These are phyloP conservation scores for Microcos paniculata DNA, from an alignment of 345 rosid genomes.

Conservation along the genomic window DNA sequence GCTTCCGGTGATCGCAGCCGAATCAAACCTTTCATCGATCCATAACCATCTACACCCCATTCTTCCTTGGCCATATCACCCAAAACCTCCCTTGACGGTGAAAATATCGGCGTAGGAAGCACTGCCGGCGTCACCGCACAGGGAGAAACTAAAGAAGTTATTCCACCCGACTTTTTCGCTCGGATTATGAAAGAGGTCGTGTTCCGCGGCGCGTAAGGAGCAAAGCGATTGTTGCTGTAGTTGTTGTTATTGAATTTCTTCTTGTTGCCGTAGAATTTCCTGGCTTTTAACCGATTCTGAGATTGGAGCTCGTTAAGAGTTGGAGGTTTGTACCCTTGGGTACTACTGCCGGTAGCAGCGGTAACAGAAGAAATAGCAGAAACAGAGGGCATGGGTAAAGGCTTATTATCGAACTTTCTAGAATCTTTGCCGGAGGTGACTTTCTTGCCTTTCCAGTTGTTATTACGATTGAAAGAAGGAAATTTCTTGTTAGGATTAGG, in stretches of 20 bases:
- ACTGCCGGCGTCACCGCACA: constrained; percentile 92
- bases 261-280: constrained; percentile 55
- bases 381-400: constrained; percentile 25
- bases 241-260: constrained; percentile 68
- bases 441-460: constrained; percentile 86
- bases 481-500: constrained; percentile 37
- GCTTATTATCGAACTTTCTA: constrained; percentile 35
- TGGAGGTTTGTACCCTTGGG: constrained; percentile 77
- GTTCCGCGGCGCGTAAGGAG: constrained; percentile 94
- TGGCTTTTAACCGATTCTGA: constrained; percentile 69
- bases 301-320: constrained; percentile 76
- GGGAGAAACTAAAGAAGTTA: constrained; percentile 90
- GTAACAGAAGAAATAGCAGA: constrained; percentile 22
- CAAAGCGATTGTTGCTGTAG: constrained; percentile 52
- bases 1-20: constrained; percentile 65
- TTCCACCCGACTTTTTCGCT: constrained; percentile 90
- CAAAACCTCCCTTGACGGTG: constrained; percentile 81
- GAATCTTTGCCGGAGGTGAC: constrained; percentile 30
- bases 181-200: constrained; percentile 84
- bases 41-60: constrained; percentile 99
- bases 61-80: constrained; percentile 98
- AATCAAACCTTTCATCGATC: constrained; percentile 96
- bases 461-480: constrained; percentile 34
- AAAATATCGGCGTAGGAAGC: constrained; percentile 79
- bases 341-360: constrained; percentile 22